Conservation (phyloP, 345 rosid genomes). For the Moringa oleifera region DNA sequence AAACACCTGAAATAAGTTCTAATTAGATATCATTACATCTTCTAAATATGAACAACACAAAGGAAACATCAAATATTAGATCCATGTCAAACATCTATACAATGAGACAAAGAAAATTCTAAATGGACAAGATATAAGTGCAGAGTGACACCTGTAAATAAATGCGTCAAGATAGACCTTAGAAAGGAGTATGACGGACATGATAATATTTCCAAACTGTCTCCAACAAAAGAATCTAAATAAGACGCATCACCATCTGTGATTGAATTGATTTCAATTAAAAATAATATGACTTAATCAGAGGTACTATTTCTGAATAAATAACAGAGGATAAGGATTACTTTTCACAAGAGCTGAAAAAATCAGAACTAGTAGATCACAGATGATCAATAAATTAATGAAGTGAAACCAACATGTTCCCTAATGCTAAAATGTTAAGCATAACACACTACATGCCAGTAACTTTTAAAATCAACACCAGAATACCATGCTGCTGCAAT, state of each 20-base stretch:
- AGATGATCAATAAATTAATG: too few species aligned
- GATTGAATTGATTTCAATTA: conserved; percentile 40
- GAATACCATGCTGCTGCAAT: not conserved
- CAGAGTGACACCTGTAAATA: conserved; percentile 81
- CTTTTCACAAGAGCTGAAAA: conserved; percentile 11
- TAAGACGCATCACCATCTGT: conserved; percentile 65
- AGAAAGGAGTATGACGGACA: conserved; percentile 72
- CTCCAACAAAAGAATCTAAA: conserved; percentile 66
- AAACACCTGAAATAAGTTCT: conserved; percentile 64
- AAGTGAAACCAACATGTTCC: too few species aligned
- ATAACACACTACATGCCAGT: not conserved
- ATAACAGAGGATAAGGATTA: conserved; percentile 5
- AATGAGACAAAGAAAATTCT: conserved; percentile 25
- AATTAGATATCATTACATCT: conserved; percentile 15
- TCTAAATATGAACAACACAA: conserved; percentile 1
- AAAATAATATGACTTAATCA: conserved; percentile 27
- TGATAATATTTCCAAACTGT: conserved; percentile 69
- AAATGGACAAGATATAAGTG: conserved; percentile 47
- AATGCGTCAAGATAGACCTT: conserved; percentile 66
- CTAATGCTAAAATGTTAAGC: not conserved
- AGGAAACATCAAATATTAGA: conserved; percentile 2
- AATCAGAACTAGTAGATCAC: not conserved
- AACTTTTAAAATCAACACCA: too few species aligned
- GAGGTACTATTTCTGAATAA: conserved; percentile 13
- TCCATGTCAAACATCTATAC: conserved; percentile 23